Evolutionary conservation across 73 alveolate genomes (phyloP), one percentile per base, ranked within the genome.

Genomic region (Breviolum minutum): DNA sequence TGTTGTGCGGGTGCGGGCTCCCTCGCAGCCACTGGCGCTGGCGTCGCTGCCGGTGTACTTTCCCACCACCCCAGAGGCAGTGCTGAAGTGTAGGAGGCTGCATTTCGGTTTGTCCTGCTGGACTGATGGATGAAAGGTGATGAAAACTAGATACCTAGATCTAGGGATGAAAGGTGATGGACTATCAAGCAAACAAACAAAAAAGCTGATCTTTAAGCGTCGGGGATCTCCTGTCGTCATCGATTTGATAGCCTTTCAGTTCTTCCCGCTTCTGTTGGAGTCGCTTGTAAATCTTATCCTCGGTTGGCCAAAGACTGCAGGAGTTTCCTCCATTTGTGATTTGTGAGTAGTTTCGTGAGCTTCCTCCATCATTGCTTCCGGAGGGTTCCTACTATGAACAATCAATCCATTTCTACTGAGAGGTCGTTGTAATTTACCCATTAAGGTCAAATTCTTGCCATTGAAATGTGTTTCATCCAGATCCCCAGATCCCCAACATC

Each of bases 231-330:
- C 88, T 80, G 14, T 11, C 29, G 69, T 80, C 32, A 66, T 48
- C 88, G 62, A 48, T 32, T 32, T 80, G 68, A 14, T 80, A 13
- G 19, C 88, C 88, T 29, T 6, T 17, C 13, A 40, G 32, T 29
- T 80, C 88, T 9, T 80, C 69, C 64, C 68, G 64, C 27, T 80
- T 80, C 22, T 80, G 88, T 48, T 66, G 88, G 68, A 80, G 29
- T 27, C 88, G 88, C 88, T 48, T 32, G 68, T 14, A 80, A 66
- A 80, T 27, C 40, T 40, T 27, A 48, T 80, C 88, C 88, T 80
- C 68, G 54, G 88, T 13, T 12, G 26, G 40, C 82, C 30, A 73
- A 26, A 40, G 30, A 30, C 40, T 26, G 29, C 82, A 73, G 11
- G 40, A 54, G 27, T 8, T 24, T 5, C 2, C 5, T 8, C 22